These are phyloP conservation scores for Geranomyces michiganensis DNA, from an alignment of 192 early-diverging fungal species.

Conservation along the genomic window DNA sequence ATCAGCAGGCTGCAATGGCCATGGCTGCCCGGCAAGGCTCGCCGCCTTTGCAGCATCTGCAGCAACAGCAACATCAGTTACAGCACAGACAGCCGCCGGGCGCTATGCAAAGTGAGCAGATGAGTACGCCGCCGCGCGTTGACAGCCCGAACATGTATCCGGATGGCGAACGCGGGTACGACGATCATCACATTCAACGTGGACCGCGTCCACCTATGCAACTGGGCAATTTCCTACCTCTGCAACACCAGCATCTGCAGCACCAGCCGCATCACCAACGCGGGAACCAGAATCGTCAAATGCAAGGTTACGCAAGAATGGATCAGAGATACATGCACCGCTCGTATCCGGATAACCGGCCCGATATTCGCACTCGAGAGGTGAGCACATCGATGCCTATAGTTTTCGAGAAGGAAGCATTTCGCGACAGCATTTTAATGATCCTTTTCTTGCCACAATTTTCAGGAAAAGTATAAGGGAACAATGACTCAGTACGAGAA, in stretches of 20 bases:
- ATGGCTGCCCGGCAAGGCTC: neutral
- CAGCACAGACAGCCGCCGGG: conserved; percentile 20
- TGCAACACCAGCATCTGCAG: conserved; percentile 19
- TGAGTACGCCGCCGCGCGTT: conserved; percentile 5
- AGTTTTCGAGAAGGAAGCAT: no score
- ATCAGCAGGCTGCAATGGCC: neutral
- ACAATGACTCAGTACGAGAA: conserved; percentile 95
- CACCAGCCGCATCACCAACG: no score
- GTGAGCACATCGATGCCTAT: no score
- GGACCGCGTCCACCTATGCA: conserved; percentile 25
- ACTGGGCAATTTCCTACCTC: conserved; percentile 33
- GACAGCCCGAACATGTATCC: neutral
- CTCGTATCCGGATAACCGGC: neutral
- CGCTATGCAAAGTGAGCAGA: neutral
- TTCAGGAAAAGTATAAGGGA: conserved; percentile 77
- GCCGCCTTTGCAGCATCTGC: neutral
- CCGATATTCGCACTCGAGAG: conserved; percentile 31
- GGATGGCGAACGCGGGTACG: neutral
- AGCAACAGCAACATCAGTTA: conserved; percentile 19
- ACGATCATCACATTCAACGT: conserved; percentile 19
- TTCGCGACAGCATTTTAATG: no score
- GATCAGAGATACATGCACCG: conserved; percentile 17
- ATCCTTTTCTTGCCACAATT: conserved; percentile 27
- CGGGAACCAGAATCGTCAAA: neutral
- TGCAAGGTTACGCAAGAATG: conserved; percentile 21